phyloP scores from a whole-genome alignment of 768 basidiomycete species.

The Melanogaster broomeanus region DNA sequence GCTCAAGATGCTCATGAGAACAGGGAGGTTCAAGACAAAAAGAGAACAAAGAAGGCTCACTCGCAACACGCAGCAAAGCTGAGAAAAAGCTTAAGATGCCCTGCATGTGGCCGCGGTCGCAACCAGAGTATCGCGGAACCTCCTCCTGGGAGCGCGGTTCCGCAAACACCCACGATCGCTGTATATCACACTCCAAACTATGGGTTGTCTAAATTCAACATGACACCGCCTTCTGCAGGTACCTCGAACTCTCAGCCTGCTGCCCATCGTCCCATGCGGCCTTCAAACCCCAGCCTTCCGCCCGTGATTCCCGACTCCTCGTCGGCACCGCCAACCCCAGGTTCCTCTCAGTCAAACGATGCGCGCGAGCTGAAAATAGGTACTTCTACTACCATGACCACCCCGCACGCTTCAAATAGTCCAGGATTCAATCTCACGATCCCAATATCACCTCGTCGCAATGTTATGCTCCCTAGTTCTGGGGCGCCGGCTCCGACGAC shows the following conservation, averaged over 20 bases:
- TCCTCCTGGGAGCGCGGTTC: not conserved
- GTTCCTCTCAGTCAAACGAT: not conserved
- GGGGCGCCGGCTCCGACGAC: not conserved
- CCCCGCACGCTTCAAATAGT: not conserved
- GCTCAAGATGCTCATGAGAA: slow-evolving; percentile 1
- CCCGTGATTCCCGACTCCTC: not conserved
- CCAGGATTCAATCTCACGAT: not conserved
- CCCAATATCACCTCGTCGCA: not conserved
- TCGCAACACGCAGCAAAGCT: not conserved
- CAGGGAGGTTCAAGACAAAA: not conserved
- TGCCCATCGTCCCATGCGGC: slow-evolving; percentile 1
- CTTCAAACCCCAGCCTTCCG: slow-evolving; percentile 17
- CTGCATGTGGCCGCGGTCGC: not conserved
- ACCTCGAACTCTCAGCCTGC: not conserved
- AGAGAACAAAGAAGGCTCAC: slow-evolving; percentile 1
- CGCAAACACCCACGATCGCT: not conserved
- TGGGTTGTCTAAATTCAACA: not conserved
- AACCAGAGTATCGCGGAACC: not conserved
- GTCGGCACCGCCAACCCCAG: not conserved
- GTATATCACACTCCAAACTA: slow-evolving; percentile 8
- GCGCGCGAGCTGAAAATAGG: not conserved
- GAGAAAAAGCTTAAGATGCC: not conserved
- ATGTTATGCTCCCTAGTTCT: slow-evolving; percentile 1
- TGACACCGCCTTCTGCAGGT: not conserved
- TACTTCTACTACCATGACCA: not conserved